phyloP scores from a whole-genome alignment of 2,329 filamentous ascomycete genomes.

The Sclerotinia glacialis region DNA sequence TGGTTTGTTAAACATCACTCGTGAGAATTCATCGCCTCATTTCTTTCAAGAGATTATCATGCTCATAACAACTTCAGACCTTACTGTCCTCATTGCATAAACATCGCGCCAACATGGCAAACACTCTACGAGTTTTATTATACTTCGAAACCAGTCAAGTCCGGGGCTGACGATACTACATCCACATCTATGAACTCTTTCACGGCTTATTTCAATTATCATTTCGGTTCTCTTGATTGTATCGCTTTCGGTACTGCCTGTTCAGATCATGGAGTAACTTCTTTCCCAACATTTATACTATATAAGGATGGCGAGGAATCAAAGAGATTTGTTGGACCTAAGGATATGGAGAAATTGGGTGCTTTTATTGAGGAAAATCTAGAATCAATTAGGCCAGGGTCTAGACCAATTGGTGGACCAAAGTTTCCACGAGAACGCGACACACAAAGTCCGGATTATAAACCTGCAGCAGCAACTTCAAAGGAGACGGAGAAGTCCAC shows the following conservation, averaged over 20 bases:
- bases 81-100: slow-evolving; percentile 37
- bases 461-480: slow-evolving; percentile 25
- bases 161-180: slow-evolving; percentile 40
- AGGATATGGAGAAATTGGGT: slow-evolving; percentile 64
- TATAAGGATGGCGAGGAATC: slow-evolving; percentile 74
- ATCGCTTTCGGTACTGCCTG: slow-evolving; percentile 79
- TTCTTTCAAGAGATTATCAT: neutral
- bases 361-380: slow-evolving; percentile 71
- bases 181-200: slow-evolving; percentile 58
- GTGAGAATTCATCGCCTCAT: slow-evolving; percentile 27
- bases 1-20: slow-evolving; percentile 41
- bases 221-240: slow-evolving; percentile 85
- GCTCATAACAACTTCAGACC: slow-evolving; percentile 30
- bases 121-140: slow-evolving; percentile 88
- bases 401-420: slow-evolving; percentile 56
- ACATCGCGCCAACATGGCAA: slow-evolving; percentile 80
- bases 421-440: slow-evolving; percentile 71
- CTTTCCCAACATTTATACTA: slow-evolving; percentile 74
- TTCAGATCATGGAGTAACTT: slow-evolving; percentile 59
- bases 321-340: slow-evolving; percentile 63
- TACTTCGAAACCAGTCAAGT: slow-evolving; percentile 69
- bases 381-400: slow-evolving; percentile 76
- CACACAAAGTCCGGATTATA: slow-evolving; percentile 39
- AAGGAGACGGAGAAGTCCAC: slow-evolving; percentile 26
- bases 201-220: slow-evolving; percentile 80